Percentiles rank a stretch among this genome's conserved stretches.
Evolutionary conservation across 495 filamentous ascomycete genomes (phyloP).

Genomic region (Neurospora sp.): DNA sequence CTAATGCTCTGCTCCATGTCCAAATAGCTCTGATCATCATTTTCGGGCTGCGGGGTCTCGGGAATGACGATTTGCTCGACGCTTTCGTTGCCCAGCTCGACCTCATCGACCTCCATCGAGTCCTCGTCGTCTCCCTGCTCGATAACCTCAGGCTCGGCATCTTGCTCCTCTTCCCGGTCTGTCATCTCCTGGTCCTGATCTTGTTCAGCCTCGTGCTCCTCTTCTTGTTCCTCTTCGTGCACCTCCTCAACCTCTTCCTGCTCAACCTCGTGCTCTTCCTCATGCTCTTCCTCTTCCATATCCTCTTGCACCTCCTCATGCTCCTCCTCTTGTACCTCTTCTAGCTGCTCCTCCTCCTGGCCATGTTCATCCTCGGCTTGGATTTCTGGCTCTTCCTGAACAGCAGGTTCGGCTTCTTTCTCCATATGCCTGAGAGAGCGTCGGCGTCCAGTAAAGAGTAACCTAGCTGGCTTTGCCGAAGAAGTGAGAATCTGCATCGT

Average conservation of each 20-base stretch:
- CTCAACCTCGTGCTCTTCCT: background rate
- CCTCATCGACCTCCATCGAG: slow-evolving; percentile 7
- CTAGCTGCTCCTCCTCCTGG: background rate
- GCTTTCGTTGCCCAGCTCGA: slow-evolving; percentile 11
- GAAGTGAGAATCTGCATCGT: background rate
- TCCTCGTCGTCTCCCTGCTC: background rate
- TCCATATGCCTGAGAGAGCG: background rate
- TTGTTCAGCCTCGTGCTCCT: background rate
- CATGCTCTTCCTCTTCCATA: background rate
- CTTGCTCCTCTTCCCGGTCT: background rate
- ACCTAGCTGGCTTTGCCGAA: background rate
- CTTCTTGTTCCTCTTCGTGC: background rate
- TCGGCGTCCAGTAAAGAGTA: background rate
- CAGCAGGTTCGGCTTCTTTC: background rate
- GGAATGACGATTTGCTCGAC: background rate
- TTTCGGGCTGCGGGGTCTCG: background rate
- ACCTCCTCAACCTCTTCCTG: background rate
- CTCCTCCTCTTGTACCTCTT: background rate
- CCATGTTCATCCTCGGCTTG: background rate
- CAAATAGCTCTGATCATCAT: background rate
- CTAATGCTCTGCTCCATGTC: background rate
- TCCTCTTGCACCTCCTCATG: background rate
- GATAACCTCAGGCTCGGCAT: background rate
- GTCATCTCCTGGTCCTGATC: background rate
- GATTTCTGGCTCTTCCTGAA: background rate